Evolutionary conservation across 1,139 yeast species (phyloP).

Genomic region (Candida neerlandica): DNA sequence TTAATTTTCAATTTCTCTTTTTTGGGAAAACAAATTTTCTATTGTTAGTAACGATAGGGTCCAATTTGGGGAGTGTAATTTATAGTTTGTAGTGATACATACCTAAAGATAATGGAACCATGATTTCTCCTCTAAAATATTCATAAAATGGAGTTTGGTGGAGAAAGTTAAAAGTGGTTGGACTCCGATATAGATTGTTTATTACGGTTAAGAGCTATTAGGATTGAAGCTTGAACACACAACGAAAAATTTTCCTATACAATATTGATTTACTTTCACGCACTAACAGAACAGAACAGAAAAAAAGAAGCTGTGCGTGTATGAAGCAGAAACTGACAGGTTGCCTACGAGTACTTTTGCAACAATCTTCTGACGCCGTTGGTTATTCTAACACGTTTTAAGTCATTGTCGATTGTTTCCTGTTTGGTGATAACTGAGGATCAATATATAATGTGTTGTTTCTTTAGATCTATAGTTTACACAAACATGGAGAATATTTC

Average conservation of each 20-base stretch:
- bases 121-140: background rate
- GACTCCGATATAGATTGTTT: no score
- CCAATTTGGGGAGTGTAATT: background rate
- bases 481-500: no score
- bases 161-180: background rate
- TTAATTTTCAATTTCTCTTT: slow-evolving; percentile 7
- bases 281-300: no score
- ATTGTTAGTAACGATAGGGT: slow-evolving; percentile 6
- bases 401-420: no score
- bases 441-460: no score
- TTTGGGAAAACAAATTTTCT: background rate
- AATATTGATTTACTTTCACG: background rate
- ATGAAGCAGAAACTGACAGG: background rate
- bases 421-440: no score
- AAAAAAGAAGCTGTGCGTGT: background rate
- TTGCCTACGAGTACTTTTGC: no score
- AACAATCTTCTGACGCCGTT: no score
- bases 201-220: background rate
- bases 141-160: background rate
- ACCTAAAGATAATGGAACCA: slow-evolving; percentile 12
- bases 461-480: no score
- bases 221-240: background rate
- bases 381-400: no score
- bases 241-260: background rate
- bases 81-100: slow-evolving; percentile 1